Base-by-base conservation (phyloP, 2,329 filamentous ascomycete genomes). In the Colletotrichum plurivorum region DNA sequence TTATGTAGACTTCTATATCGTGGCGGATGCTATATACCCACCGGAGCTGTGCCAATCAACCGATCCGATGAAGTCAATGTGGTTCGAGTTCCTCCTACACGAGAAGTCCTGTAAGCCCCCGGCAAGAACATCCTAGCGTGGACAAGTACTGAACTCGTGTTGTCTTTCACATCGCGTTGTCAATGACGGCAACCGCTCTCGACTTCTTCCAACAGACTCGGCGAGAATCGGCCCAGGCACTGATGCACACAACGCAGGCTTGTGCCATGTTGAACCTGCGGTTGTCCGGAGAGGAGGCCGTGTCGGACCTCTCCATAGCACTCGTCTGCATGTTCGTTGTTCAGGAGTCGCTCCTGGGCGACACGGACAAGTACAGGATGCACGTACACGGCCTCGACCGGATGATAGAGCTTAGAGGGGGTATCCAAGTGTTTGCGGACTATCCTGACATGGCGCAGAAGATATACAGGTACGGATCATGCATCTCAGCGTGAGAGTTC, bases 151-250 rank as follows among this genome's bases (percentile, higher is more conserved):
- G 16, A 46, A 9, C 2, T 49, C 4, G 5, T 4, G 5, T 13
- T 43, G 48, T 53, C 13, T 61, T 61, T 13, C 27, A 53, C 18
- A 31, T 62, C n/a, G 27, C 58, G 13, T 31, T 62, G 9, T 16
- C 31, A 2, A 43, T 62, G 10, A 43, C 48, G 8, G 48, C 48
- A n/a, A 45, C 36, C 2, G 22, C 18, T 3, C 46, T 61, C 9
- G 46, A 61, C 36, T 52, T 61, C 27, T 61, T 39, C 27, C 16
- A 61, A 13, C 18, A 25, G 9, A n/a, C 25, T 13, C 25, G 51
- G 12, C 27, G 39, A 2, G 57, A 61, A 12, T 61, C 57, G 27
- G 16, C 57, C 3, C 25, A 51, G 15, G 31, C 45, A 13, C n/a
- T 61, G 16, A 15, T 22, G 5, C 57, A 61, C 48, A 39, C 43